Base-by-base conservation (phyloP, 2,329 filamentous ascomycete species). In the Xylaria sp. region DNA sequence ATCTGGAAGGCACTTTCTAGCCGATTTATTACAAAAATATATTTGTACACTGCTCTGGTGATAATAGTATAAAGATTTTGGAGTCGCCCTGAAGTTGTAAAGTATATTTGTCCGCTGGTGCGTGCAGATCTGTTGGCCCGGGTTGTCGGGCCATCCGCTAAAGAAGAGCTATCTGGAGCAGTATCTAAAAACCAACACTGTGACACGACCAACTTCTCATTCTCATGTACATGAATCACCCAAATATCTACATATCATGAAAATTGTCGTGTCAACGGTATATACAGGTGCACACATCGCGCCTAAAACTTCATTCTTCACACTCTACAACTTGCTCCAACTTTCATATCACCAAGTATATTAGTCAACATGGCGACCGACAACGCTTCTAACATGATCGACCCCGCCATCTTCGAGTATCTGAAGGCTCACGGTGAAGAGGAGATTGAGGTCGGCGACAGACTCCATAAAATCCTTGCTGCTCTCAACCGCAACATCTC, bases 361-460 rank as follows among this genome's bases (percentile, higher is more conserved):
- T 56, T 18, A 7, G 20, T 52, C 63, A 73, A 66, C 31, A 78
- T 78, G 77, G 73, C 75, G 43, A 72, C 58, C 66, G 71, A 68
- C 65, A 71, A 65, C 33, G 25, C 66, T 12, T 67, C 80, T 62
- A 83, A 82, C 66, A 89, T 92, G 86, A 90, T 96, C 77, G 91
- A 97, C 79, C 91, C 93, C 69, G 86, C 88, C 73, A 93, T 98
- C 80, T 98, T 98, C 81, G 89, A 94, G 78, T 88, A 92, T 75
- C 90, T 99, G 70, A 95, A 98, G 82, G 84, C 88, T 68, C 94
- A 94, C 80, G 93, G 98, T 75, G 96, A 98, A 75, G 91, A 97
- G 80, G 96, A 98, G 79, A 87, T 89, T 9, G 85, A 88, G 64
- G 90, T 97, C 64, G 90, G 93, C 77, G 95, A 98, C 84, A 90